Conservation (phyloP, 2,329 filamentous ascomycete genomes). For the Coniella lustricola region DNA sequence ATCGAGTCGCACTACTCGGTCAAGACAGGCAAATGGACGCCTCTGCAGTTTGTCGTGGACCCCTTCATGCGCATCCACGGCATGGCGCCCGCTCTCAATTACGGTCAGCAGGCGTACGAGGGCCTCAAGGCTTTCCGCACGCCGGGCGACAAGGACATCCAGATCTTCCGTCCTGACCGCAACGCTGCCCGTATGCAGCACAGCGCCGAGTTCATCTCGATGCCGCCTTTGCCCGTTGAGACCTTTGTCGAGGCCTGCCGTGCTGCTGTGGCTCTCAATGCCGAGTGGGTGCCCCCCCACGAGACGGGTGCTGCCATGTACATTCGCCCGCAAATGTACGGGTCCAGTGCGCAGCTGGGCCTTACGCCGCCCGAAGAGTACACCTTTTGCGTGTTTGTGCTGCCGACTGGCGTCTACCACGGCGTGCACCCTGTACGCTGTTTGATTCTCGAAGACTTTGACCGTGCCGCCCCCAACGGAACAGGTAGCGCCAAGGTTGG, state of each 20-base stretch:
- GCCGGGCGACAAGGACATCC: slow-evolving; percentile 61
- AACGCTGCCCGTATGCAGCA: slow-evolving; percentile 82
- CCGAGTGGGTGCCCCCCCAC: slow-evolving; percentile 84
- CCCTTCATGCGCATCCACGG: slow-evolving; percentile 86
- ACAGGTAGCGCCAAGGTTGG: slow-evolving; percentile 90
- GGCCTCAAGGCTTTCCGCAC: slow-evolving; percentile 94
- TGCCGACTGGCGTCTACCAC: slow-evolving; percentile 92
- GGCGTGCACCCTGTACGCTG: slow-evolving; percentile 81
- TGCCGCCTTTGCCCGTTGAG: slow-evolving; percentile 70
- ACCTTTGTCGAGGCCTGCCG: slow-evolving; percentile 71
- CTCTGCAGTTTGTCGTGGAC: slow-evolving; percentile 71
- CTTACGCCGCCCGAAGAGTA: slow-evolving; percentile 86
- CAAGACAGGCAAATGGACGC: slow-evolving; percentile 68
- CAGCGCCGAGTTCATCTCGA: slow-evolving; percentile 74
- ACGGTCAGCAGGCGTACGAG: slow-evolving; percentile 95
- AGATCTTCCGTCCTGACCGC: slow-evolving; percentile 79
- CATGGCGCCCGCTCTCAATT: slow-evolving; percentile 93
- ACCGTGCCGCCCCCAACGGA: slow-evolving; percentile 84
- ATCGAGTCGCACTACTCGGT: slow-evolving; percentile 79
- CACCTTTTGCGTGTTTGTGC: slow-evolving; percentile 80
- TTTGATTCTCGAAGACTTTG: slow-evolving; percentile 85
- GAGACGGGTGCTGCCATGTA: slow-evolving; percentile 88
- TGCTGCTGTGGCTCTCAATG: slow-evolving; percentile 80
- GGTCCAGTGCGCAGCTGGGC: slow-evolving; percentile 78
- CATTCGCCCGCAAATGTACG: slow-evolving; percentile 82